A percentile compares a stretch with the other conserved stretches of the same genome.
phyloP scores from a whole-genome alignment of 495 filamentous ascomycete genomes.

The Evansstolkia leycettana region DNA sequence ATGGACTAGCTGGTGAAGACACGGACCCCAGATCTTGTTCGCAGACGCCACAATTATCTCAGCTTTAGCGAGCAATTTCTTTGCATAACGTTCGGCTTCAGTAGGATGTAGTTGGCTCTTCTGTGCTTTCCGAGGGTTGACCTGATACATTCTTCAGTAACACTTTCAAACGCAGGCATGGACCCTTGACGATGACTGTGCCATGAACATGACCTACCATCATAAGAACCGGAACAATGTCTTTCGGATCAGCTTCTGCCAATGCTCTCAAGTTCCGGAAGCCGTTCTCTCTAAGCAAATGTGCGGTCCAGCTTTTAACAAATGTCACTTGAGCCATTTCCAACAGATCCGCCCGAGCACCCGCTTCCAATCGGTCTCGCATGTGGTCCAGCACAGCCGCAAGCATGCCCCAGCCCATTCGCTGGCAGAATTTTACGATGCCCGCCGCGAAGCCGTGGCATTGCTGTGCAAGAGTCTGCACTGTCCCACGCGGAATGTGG shows the following conservation, averaged over 20 bases:
- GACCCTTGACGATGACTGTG: too few species aligned
- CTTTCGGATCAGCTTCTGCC: conserved; percentile 54
- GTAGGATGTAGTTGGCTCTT: conserved; percentile 40
- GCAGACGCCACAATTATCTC: conserved; percentile 58
- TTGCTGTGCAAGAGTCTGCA: conserved; percentile 62
- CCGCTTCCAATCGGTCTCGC: conserved; percentile 60
- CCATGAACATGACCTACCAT: conserved; percentile 38
- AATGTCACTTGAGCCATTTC: conserved; percentile 63
- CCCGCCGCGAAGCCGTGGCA: conserved; percentile 72
- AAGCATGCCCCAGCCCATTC: conserved; percentile 64
- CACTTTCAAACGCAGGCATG: too few species aligned
- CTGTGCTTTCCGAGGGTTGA: conserved; percentile 38
- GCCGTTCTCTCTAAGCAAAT: conserved; percentile 68
- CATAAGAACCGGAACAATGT: conserved; percentile 56
- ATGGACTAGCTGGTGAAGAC: not conserved
- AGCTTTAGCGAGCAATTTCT: conserved; percentile 54
- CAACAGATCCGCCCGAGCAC: conserved; percentile 60
- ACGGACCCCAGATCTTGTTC: conserved; percentile 60
- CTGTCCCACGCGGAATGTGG: conserved; percentile 51
- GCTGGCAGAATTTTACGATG: conserved; percentile 63
- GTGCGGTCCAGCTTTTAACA: conserved; percentile 66
- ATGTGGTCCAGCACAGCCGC: conserved; percentile 70
- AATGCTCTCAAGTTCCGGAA: conserved; percentile 54
- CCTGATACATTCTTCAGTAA: conserved; percentile 7
- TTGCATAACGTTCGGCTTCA: conserved; percentile 49